phyloP scores from a whole-genome alignment of 306 rosid species.

The Quercus robur region DNA sequence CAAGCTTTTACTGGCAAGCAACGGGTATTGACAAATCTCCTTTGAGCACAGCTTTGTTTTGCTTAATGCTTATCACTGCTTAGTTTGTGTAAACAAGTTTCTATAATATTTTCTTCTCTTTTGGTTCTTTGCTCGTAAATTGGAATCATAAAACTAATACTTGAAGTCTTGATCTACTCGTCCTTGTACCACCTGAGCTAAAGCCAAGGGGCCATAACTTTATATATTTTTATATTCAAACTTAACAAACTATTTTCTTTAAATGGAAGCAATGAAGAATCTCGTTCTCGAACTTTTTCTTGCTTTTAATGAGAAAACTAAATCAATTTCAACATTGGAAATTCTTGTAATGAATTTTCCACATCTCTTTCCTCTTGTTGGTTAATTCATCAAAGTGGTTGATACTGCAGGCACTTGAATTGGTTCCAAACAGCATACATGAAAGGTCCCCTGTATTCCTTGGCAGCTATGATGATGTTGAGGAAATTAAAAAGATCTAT shows the following conservation, averaged over 20 bases:
- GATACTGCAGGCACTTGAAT: slow-evolving; percentile 71
- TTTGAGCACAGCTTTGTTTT: neutral
- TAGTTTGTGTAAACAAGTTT: neutral
- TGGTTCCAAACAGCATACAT: slow-evolving; percentile 67
- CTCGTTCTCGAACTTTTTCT: neutral
- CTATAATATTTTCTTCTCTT: neutral
- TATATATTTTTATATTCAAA: neutral
- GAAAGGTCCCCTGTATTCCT: slow-evolving; percentile 81
- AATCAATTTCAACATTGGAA: too few species aligned
- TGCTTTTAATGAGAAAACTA: neutral
- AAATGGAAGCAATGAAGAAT: neutral
- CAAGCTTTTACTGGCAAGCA: slow-evolving; percentile 85
- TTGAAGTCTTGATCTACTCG: neutral
- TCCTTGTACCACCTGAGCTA: neutral
- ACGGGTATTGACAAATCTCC: slow-evolving; percentile 39
- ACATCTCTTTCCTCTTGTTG: neutral
- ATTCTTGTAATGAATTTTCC: neutral
- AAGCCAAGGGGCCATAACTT: neutral
- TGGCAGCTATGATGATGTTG: slow-evolving; percentile 84
- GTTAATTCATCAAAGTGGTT: neutral
- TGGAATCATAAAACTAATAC: neutral
- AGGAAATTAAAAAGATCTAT: slow-evolving; percentile 68
- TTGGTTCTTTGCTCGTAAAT: too few species aligned
- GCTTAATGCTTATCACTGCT: neutral
- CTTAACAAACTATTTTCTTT: neutral